These are phyloP conservation scores for Mycena amicta DNA, from an alignment of 768 basidiomycete species.

Conservation along the genomic window DNA sequence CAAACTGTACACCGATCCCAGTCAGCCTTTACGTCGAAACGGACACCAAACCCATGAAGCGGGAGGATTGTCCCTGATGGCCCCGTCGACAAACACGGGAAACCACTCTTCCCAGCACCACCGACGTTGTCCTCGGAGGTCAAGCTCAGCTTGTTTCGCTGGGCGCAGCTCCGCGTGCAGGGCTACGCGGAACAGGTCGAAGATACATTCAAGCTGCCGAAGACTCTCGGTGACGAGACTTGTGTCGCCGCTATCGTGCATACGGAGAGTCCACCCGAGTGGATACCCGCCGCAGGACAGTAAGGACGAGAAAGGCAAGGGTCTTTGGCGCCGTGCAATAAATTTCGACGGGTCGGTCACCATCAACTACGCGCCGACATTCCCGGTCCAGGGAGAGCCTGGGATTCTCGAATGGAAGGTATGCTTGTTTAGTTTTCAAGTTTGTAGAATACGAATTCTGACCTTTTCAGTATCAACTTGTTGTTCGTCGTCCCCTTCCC, in stretches of 20 bases:
- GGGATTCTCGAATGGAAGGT: constrained; percentile 4
- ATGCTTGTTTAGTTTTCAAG: neutral
- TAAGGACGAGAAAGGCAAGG: neutral
- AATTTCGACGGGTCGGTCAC: neutral
- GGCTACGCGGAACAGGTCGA: neutral
- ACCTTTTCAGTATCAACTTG: neutral
- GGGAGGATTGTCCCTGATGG: neutral
- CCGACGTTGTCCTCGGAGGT: neutral
- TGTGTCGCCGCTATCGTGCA: neutral
- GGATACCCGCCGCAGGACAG: constrained; percentile 2
- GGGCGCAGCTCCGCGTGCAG: neutral
- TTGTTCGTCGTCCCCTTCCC: neutral
- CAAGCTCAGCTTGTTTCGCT: neutral
- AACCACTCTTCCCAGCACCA: constrained; percentile 11
- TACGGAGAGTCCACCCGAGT: neutral
- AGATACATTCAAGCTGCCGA: neutral
- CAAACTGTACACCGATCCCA: constrained; percentile 7
- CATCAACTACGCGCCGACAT: constrained; percentile 2
- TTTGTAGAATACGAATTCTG: neutral
- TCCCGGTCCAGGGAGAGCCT: neutral
- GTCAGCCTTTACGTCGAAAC: constrained; percentile 7
- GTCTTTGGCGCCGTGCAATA: constrained; percentile 1
- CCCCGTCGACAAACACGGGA: constrained; percentile 7
- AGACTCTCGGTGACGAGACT: neutral
- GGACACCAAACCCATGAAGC: neutral